Evolutionary conservation across 331 rosid species (phyloP).

Genomic region (Pyracantha coccinea): DNA sequence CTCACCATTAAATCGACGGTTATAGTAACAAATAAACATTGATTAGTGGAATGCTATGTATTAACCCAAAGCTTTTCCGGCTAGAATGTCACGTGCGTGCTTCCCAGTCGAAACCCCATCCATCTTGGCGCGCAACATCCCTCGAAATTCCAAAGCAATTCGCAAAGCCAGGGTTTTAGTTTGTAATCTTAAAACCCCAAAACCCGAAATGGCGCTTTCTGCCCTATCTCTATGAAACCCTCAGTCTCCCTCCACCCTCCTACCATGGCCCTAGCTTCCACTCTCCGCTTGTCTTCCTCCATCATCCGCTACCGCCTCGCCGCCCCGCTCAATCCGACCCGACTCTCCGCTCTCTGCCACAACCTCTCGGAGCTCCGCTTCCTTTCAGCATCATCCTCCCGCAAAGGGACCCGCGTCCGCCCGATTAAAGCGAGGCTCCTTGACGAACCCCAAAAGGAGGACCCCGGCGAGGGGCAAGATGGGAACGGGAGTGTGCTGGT

Average conservation of each 20-base stretch:
- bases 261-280: constrained; percentile 57
- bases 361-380: constrained; percentile 42
- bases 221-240: not conserved
- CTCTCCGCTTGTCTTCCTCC: constrained; percentile 47
- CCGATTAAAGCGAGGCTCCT: constrained; percentile 18
- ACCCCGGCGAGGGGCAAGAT: not conserved
- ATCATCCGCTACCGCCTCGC: constrained; percentile 37
- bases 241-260: not conserved
- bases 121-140: constrained; percentile 24
- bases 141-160: not conserved
- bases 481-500: constrained; percentile 60
- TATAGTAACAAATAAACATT: too few relatives aligned
- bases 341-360: constrained; percentile 23
- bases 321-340: constrained; percentile 17
- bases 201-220: constrained; percentile 3
- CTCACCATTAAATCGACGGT: too few relatives aligned
- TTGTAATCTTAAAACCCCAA: not conserved
- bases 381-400: constrained; percentile 20
- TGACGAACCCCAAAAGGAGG: constrained; percentile 24
- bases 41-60: too few relatives aligned
- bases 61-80: too few relatives aligned
- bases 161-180: constrained; percentile 2
- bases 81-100: not conserved
- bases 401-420: not conserved
- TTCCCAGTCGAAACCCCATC: not conserved